Conservation (phyloP, 108 stramenopile genomes). For the Cyclotella choctawhatcheeana region DNA sequence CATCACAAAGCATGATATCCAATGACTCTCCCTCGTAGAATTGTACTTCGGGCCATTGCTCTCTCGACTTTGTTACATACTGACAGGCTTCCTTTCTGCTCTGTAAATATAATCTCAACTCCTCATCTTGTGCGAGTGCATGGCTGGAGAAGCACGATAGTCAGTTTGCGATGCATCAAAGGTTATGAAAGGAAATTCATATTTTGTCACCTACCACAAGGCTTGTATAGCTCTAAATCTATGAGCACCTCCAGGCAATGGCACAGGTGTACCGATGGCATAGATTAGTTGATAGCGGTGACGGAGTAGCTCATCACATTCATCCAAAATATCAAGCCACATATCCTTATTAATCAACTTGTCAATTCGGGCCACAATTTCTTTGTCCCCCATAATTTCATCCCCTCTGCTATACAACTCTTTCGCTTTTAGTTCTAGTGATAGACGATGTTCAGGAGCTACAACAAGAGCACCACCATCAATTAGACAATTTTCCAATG, state of each 20-base stretch:
- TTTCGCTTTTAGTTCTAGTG: conserved; percentile 55
- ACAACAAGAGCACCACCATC: conserved; percentile 52
- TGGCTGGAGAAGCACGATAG: not conserved
- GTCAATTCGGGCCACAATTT: conserved; percentile 3
- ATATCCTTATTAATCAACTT: conserved; percentile 13
- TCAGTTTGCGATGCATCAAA: not conserved
- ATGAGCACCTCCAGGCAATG: conserved; percentile 36
- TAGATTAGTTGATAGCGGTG: conserved; percentile 59
- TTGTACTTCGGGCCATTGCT: conserved; percentile 19
- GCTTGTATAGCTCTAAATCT: conserved; percentile 40
- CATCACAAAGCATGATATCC: conserved; percentile 20
- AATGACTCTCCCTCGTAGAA: conserved; percentile 24
- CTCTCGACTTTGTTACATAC: conserved; percentile 1
- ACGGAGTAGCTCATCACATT: conserved; percentile 63
- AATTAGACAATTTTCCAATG: conserved; percentile 37
- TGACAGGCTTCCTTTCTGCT: not conserved
- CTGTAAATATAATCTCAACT: not conserved
- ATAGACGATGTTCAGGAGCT: conserved; percentile 62
- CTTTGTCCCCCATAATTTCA: no score
- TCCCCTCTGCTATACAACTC: conserved; percentile 41
- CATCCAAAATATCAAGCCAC: conserved; percentile 62
- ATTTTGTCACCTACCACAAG: conserved; percentile 12
- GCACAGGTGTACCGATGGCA: conserved; percentile 37
- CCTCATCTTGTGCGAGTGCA: not conserved
- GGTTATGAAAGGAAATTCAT: conserved; percentile 9